phyloP scores from a whole-genome alignment of 2,329 filamentous ascomycete species.

The Trichoderma sp. region DNA sequence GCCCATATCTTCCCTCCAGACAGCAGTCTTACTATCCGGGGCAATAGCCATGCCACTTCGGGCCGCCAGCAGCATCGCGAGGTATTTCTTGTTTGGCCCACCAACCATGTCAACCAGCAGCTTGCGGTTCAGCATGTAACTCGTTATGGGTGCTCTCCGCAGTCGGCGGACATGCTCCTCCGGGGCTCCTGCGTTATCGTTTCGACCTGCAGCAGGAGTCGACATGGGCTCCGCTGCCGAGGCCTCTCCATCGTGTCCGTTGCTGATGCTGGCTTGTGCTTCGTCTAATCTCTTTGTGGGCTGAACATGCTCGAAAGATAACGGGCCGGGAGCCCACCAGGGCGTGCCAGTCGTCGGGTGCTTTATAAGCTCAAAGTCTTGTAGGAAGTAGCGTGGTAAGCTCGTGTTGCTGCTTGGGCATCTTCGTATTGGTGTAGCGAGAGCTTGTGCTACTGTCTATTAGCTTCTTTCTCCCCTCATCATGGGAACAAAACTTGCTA shows the following conservation, averaged over 20 bases:
- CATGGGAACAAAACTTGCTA: constrained; percentile 14
- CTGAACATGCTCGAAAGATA: constrained; percentile 33
- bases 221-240: not conserved
- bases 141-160: constrained; percentile 26
- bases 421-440: constrained; percentile 58
- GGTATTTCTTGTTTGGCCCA: constrained; percentile 21
- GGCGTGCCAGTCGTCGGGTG: constrained; percentile 52
- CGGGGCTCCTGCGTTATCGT: not conserved
- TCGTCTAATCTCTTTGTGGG: constrained; percentile 18
- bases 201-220: not conserved
- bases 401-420: constrained; percentile 49
- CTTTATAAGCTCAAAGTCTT: constrained; percentile 55
- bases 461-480: constrained; percentile 5
- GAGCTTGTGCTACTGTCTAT: constrained; percentile 54
- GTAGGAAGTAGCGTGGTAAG: constrained; percentile 62
- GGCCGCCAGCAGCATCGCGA: constrained; percentile 22
- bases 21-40: constrained; percentile 13
- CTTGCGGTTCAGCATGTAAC: constrained; percentile 33
- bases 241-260: not conserved
- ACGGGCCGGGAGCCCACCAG: constrained; percentile 56
- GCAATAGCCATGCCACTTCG: constrained; percentile 31
- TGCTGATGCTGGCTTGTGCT: not conserved
- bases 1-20: constrained; percentile 54
- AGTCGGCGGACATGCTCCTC: constrained; percentile 2
- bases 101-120: constrained; percentile 30